phyloP scores from a whole-genome alignment of 2,329 filamentous ascomycete species.

The Trichoderma breve region DNA sequence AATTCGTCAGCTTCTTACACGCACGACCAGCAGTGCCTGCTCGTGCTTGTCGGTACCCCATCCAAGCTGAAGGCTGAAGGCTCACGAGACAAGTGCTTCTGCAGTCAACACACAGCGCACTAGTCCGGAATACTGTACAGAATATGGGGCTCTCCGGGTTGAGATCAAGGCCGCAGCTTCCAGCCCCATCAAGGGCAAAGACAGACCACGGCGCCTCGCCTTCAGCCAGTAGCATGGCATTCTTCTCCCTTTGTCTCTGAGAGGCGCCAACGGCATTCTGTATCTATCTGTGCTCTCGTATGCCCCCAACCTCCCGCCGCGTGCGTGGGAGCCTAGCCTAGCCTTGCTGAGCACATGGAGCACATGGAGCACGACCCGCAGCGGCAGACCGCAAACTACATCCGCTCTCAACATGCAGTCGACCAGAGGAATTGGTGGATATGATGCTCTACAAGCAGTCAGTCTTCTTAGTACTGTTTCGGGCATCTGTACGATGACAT shows the following conservation, averaged over 20 bases:
- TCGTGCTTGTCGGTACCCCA: neutral
- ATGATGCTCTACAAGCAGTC: neutral
- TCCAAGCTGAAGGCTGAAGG: neutral
- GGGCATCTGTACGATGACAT: neutral
- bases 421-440: neutral
- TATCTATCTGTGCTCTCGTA: neutral
- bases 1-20: slow-evolving; percentile 9
- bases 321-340: slow-evolving; percentile 4
- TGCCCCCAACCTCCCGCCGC: neutral
- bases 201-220: neutral
- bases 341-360: slow-evolving; percentile 3
- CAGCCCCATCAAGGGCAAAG: neutral
- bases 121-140: neutral
- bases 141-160: neutral
- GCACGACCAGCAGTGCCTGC: neutral
- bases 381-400: slow-evolving; percentile 6
- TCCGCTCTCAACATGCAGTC: neutral
- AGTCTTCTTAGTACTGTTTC: neutral
- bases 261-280: neutral
- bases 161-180: neutral
- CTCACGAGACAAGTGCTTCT: neutral
- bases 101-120: neutral
- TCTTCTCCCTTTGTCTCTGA: neutral
- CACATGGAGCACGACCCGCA: neutral
- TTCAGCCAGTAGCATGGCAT: neutral